Conservation (phyloP, 176 grass and related monocot genomes). For the Chrysopogon serrulatus region DNA sequence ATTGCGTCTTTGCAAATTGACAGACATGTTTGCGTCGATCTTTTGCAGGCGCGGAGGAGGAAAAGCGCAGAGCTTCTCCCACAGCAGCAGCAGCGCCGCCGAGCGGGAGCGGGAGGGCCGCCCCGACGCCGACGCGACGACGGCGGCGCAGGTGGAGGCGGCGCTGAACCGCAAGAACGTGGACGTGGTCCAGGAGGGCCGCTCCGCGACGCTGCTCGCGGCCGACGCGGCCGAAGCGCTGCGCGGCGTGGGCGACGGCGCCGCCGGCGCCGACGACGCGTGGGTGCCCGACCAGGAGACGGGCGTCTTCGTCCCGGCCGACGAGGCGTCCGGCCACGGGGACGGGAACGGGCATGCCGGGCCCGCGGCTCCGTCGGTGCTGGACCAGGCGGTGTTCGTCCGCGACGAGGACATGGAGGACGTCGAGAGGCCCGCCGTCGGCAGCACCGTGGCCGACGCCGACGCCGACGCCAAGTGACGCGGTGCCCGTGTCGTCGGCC, state of each 20-base stretch:
- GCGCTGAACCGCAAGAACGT: conserved; percentile 43
- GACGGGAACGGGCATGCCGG: not conserved
- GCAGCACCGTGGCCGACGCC: not conserved
- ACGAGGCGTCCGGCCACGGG: not conserved
- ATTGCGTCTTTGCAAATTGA: too few relatives aligned
- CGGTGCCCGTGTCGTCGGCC: not conserved
- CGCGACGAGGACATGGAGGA: conserved; percentile 57
- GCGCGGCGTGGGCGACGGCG: not conserved
- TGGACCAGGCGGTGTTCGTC: conserved; percentile 52
- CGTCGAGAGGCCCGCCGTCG: conserved; percentile 34
- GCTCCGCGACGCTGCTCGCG: not conserved
- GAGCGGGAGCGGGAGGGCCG: not conserved
- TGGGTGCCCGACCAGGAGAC: conserved; percentile 45
- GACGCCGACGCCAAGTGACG: not conserved
- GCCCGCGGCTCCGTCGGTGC: conserved; percentile 18
- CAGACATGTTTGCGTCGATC: not conserved
- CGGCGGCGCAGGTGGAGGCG: conserved; percentile 29
- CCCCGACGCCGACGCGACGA: not conserved
- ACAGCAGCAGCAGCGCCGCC: not conserved
- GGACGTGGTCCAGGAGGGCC: not conserved
- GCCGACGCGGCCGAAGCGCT: not conserved
- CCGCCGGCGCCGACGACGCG: not conserved
- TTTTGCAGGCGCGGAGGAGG: not conserved
- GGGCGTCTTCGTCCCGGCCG: conserved; percentile 33
- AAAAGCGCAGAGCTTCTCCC: not conserved